These are phyloP conservation scores for Solanum lignicaule DNA, from an alignment of 257 asterid genomes.

Conservation along the genomic window DNA sequence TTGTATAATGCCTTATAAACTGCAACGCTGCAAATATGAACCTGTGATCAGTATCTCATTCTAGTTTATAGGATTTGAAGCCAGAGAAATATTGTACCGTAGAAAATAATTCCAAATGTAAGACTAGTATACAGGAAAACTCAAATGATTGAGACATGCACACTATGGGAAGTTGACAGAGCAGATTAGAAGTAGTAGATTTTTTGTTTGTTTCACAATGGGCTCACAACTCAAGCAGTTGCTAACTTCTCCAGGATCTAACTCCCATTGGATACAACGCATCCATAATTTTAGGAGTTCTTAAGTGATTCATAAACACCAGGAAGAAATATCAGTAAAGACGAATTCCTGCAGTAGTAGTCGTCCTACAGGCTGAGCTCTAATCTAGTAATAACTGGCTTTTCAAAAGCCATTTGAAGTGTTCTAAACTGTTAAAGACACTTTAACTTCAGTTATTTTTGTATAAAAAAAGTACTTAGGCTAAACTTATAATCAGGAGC, in stretches of 20 bases:
- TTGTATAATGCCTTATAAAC: constrained; percentile 93
- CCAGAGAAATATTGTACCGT: not conserved
- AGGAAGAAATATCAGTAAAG: not conserved
- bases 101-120: not conserved
- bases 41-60: not conserved
- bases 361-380: not conserved
- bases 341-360: not conserved
- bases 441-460: not conserved
- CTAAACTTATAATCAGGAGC: not conserved
- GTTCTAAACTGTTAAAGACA: not conserved
- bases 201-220: not conserved
- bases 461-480: not conserved
- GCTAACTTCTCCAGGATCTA: not conserved
- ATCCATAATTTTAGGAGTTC: not conserved
- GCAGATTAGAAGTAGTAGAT: not conserved
- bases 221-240: not conserved
- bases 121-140: not conserved
- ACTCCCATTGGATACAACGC: not conserved
- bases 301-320: not conserved
- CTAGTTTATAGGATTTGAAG: not conserved
- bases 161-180: not conserved
- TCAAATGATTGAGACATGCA: not conserved
- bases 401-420: not conserved
- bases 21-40: constrained; percentile 48
- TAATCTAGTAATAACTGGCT: not conserved